phyloP scores from a whole-genome alignment of 345 rosid species.

The Citropsis articulata region DNA sequence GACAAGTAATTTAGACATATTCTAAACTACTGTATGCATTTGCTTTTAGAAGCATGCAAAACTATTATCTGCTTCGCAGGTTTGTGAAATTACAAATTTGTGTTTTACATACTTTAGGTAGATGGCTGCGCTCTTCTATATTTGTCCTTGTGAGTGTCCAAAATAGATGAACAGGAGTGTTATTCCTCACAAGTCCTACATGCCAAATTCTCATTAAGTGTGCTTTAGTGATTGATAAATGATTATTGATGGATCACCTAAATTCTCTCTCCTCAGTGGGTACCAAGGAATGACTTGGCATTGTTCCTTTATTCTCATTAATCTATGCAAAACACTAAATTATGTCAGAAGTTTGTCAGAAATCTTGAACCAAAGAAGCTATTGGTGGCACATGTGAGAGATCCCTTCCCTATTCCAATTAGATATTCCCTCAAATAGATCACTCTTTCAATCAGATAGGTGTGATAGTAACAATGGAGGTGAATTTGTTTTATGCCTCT shows the following conservation, averaged over 20 bases:
- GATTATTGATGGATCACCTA: not conserved
- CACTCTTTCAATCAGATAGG: not conserved
- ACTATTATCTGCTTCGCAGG: not conserved
- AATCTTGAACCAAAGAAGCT: not conserved
- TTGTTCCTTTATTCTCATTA: conserved; percentile 1
- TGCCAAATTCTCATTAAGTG: not conserved
- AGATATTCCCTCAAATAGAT: not conserved
- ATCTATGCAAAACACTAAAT: not conserved
- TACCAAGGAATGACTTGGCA: not conserved
- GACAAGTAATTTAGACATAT: not conserved
- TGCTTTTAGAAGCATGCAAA: not conserved
- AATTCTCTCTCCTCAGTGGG: not conserved
- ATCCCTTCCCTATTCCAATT: not conserved
- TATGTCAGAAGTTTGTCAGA: not conserved
- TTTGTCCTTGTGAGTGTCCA: not conserved
- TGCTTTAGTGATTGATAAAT: not conserved
- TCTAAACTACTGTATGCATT: not conserved
- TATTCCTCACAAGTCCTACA: not conserved
- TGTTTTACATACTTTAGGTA: not conserved
- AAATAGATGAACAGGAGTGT: not conserved
- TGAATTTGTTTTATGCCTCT: not conserved
- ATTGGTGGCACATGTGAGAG: too few relatives aligned
- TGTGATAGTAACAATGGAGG: not conserved
- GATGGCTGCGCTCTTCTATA: not conserved
- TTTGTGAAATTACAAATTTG: not conserved